Evolutionary conservation across 805 yeast species (phyloP).

Genomic region (Wickerhamiella galacta): DNA sequence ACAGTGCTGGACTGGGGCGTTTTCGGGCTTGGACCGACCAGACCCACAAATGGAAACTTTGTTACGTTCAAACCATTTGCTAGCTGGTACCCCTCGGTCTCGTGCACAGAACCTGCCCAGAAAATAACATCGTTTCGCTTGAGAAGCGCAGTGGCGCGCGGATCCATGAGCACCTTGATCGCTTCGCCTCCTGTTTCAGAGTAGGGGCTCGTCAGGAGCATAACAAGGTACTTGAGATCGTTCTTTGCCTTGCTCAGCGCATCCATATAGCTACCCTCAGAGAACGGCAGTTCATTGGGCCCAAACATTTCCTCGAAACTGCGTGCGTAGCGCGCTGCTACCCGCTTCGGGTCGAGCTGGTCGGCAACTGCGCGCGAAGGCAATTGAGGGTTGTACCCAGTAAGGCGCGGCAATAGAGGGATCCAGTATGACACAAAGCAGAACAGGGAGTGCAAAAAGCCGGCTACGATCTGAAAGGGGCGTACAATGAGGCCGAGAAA

Average conservation of each 20-base stretch:
- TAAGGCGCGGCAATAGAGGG: slow-evolving; percentile 25
- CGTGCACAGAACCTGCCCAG: slow-evolving; percentile 82
- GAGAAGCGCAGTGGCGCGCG: slow-evolving; percentile 28
- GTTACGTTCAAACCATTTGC: slow-evolving; percentile 58
- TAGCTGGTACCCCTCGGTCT: slow-evolving; percentile 70
- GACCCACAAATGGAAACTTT: slow-evolving; percentile 66
- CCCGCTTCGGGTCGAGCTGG: slow-evolving; percentile 34
- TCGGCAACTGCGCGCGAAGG: slow-evolving; percentile 23
- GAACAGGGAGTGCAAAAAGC: slow-evolving; percentile 12
- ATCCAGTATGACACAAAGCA: slow-evolving; percentile 17
- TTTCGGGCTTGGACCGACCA: slow-evolving; percentile 48
- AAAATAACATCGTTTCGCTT: slow-evolving; percentile 38
- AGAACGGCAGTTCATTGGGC: slow-evolving; percentile 14
- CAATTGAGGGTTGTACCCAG: slow-evolving; percentile 23
- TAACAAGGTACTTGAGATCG: slow-evolving; percentile 53
- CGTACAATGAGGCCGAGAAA: slow-evolving; percentile 20
- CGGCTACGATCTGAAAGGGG: slow-evolving; percentile 23
- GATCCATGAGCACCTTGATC: slow-evolving; percentile 36
- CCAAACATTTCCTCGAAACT: slow-evolving; percentile 34
- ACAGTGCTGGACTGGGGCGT: slow-evolving; percentile 26
- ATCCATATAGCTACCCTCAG: slow-evolving; percentile 64
- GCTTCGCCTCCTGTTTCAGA: slow-evolving; percentile 45
- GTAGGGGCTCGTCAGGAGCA: slow-evolving; percentile 56
- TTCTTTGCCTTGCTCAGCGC: slow-evolving; percentile 56
- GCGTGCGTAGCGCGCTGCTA: slow-evolving; percentile 34